These are phyloP conservation scores for Sporothrix mexicana DNA, from an alignment of 2,329 filamentous ascomycete genomes.

Conservation along the genomic window DNA sequence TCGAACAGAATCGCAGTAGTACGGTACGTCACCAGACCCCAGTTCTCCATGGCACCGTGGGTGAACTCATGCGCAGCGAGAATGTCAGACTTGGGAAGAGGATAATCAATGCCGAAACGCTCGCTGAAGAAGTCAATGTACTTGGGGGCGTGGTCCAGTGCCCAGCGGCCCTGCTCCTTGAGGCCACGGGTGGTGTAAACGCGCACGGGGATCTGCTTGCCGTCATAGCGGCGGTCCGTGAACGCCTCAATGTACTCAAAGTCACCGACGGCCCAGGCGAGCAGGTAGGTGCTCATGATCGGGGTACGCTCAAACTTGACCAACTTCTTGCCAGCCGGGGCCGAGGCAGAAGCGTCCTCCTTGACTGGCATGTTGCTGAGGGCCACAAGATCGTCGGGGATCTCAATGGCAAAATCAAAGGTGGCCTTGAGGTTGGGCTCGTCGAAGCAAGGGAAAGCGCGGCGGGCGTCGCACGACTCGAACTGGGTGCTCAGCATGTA, in stretches of 20 bases:
- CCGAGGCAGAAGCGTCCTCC: constrained; percentile 54
- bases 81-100: constrained; percentile 88
- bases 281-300: constrained; percentile 88
- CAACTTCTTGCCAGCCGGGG: constrained; percentile 63
- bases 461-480: constrained; percentile 91
- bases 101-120: constrained; percentile 91
- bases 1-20: constrained; percentile 97
- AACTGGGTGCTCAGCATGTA: constrained; percentile 96
- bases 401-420: constrained; percentile 91
- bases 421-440: constrained; percentile 97
- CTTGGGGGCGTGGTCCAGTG: constrained; percentile 87
- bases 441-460: constrained; percentile 97
- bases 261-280: constrained; percentile 94
- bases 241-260: constrained; percentile 96
- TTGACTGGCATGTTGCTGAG: constrained; percentile 96
- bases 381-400: constrained; percentile 85
- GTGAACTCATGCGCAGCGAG: constrained; percentile 93
- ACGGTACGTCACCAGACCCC: constrained; percentile 94
- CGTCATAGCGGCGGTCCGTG: constrained; percentile 81
- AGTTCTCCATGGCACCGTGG: constrained; percentile 90
- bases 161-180: constrained; percentile 88
- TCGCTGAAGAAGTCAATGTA: constrained; percentile 97
- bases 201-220: constrained; percentile 86
- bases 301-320: constrained; percentile 85
- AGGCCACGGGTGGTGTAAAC: constrained; percentile 96